Evolutionary conservation across 805 yeast genomes (phyloP), one percentile per base, ranked within the genome.

Genomic region (Pichia phayaonensis): DNA sequence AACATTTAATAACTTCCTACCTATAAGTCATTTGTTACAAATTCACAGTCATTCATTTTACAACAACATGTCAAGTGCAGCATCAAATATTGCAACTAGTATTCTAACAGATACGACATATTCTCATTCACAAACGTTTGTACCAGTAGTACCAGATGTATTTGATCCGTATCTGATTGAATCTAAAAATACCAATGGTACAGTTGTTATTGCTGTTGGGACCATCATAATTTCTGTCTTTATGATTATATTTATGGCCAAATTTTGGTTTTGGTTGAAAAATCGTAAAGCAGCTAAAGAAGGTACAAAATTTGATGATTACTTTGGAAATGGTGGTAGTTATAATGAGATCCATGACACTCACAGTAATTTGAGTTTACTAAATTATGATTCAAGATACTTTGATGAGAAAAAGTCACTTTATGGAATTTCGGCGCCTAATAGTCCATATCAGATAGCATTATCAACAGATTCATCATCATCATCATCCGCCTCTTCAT

Each of bases 121-220:
- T n/a, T 26, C 29, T 48, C 29, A 16, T 23, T 26, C 38, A 16
- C 4, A 29, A 34, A 24, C 40, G 11, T 42, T 23, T 24, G 42
- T 41, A 8, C 42, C 41, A 8, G 43, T 51, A 2, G 55, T 63
- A 13, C 63, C 67, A 11, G 47, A 55, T 5, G 48, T 23, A 2
- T 15, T 34, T 8, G 51, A 71, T 45, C 77, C 77, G 11, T 72
- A 56, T 51, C 59, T 73, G 11, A 47, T 50, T 8, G 46, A 48
- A 21, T 48, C 65, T 7, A 41, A 52, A 8, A 56, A 67, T 42
- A 67, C 72, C 2, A 58, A 62, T 18, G 72, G 73, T 22, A 59
- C 76, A 15, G 71, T 75, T 21, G 75, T 76, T 59, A 71, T 76
- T 34, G 61, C 72, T 4, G 62, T 72, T 8, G 79, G 77, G 6